These are phyloP conservation scores for Aspergillus brasiliensis DNA, from an alignment of 2,329 filamentous ascomycete genomes.

Conservation along the genomic window DNA sequence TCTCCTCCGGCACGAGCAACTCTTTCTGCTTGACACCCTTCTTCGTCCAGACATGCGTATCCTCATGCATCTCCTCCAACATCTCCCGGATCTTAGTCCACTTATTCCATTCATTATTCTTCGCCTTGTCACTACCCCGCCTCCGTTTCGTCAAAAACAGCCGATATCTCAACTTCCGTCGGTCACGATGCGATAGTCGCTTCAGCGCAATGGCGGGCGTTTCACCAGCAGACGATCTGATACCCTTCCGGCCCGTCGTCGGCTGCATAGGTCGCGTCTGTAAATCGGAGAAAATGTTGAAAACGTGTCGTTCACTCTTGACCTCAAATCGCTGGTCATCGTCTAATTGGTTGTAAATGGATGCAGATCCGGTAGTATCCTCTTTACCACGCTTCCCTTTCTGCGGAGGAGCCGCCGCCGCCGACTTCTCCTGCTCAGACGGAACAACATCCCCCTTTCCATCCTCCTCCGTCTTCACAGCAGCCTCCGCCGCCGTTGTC, in stretches of 20 bases:
- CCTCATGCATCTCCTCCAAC: slow-evolving; percentile 27
- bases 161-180: slow-evolving; percentile 31
- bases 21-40: slow-evolving; percentile 29
- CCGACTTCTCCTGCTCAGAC: too few relatives aligned
- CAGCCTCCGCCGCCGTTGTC: background rate
- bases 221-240: background rate
- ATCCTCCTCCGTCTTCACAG: background rate
- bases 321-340: background rate
- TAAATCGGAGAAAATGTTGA: background rate
- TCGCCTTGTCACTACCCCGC: background rate
- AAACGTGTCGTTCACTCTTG: background rate
- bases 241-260: background rate
- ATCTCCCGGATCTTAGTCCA: slow-evolving; percentile 32
- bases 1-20: slow-evolving; percentile 39
- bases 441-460: background rate
- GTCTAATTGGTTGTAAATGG: background rate
- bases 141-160: slow-evolving; percentile 13
- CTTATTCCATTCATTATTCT: slow-evolving; percentile 12
- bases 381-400: background rate
- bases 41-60: slow-evolving; percentile 16
- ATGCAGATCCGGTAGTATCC: too few relatives aligned
- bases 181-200: slow-evolving; percentile 27
- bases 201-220: slow-evolving; percentile 2
- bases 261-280: background rate
- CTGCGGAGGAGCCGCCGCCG: background rate